Conservation (phyloP, 352 stramenopile species). For the Phytopythium chamaehyphon region DNA sequence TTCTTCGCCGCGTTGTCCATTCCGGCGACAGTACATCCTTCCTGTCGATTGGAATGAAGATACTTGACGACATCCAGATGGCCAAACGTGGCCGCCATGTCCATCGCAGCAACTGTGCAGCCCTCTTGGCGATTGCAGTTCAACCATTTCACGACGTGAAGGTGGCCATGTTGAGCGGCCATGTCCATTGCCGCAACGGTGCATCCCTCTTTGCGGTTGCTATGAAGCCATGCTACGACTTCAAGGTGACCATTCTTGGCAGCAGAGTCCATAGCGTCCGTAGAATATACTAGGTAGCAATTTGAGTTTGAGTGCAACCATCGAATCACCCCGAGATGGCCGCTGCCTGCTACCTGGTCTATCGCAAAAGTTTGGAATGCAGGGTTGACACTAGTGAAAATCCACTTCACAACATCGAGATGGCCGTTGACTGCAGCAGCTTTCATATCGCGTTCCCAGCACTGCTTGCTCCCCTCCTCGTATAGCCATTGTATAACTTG, state of each 20-base stretch:
- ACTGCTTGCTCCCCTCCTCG: conserved; percentile 27
- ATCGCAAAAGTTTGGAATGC: conserved; percentile 5
- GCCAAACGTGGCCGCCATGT: conserved; percentile 45
- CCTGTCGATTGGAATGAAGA: conserved; percentile 42
- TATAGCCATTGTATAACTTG: conserved; percentile 43
- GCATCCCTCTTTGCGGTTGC: conserved; percentile 11
- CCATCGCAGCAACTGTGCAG: conserved; percentile 55
- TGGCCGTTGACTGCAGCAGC: conserved; percentile 5
- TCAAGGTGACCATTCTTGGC: conserved; percentile 8
- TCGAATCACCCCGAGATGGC: conserved; percentile 4
- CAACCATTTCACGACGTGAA: conserved; percentile 44
- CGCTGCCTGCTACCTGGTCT: conserved; percentile 2
- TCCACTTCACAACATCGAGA: conserved; percentile 9
- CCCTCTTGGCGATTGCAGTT: conserved; percentile 49
- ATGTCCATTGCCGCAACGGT: conserved; percentile 7
- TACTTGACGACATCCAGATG: conserved; percentile 54
- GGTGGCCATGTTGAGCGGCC: background rate
- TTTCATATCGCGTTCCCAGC: conserved; percentile 15
- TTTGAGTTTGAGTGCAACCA: too few species aligned
- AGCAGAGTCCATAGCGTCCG: conserved; percentile 3
- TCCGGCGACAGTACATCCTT: conserved; percentile 34
- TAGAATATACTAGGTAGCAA: too few species aligned
- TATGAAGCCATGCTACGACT: conserved; percentile 14
- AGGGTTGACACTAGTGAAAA: background rate
- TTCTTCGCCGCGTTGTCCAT: too few species aligned